phyloP scores from a whole-genome alignment of 495 filamentous ascomycete species.

The Daldinia childiae region DNA sequence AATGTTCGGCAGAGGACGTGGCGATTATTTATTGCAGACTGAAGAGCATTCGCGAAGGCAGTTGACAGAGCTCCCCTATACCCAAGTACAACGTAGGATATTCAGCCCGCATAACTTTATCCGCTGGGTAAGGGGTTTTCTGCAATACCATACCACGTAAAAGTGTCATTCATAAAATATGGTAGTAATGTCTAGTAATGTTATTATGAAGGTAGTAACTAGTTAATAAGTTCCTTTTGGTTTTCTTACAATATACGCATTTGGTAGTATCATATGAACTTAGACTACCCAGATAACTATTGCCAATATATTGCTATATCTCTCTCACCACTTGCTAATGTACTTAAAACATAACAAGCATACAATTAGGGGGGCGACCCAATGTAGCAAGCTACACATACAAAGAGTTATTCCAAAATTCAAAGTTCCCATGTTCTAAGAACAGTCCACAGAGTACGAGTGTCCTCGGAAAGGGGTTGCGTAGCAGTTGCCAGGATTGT shows the following conservation, averaged over 20 bases:
- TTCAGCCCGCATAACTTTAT: neutral
- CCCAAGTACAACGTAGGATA: neutral
- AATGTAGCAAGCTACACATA: neutral
- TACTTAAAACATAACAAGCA: neutral
- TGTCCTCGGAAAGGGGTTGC: neutral
- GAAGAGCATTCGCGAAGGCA: too few species aligned
- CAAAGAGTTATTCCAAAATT: neutral
- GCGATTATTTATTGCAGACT: neutral
- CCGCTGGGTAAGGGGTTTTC: neutral
- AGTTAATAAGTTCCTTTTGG: neutral
- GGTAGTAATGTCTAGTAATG: neutral
- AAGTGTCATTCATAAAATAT: neutral
- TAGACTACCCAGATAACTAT: neutral
- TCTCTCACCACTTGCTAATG: neutral
- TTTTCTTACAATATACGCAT: neutral
- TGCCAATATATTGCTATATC: neutral
- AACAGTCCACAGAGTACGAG: neutral
- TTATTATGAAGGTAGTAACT: neutral
- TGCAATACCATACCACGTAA: neutral
- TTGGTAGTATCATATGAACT: neutral
- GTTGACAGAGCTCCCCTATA: neutral
- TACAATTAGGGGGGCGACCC: neutral
- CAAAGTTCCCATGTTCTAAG: neutral
- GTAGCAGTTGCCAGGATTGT: neutral
- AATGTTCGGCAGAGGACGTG: slow-evolving; percentile 26